Percentiles rank a stretch among this genome's conserved stretches.
Conservation (phyloP, 768 basidiomycete genomes). For the Boletus sp. region DNA sequence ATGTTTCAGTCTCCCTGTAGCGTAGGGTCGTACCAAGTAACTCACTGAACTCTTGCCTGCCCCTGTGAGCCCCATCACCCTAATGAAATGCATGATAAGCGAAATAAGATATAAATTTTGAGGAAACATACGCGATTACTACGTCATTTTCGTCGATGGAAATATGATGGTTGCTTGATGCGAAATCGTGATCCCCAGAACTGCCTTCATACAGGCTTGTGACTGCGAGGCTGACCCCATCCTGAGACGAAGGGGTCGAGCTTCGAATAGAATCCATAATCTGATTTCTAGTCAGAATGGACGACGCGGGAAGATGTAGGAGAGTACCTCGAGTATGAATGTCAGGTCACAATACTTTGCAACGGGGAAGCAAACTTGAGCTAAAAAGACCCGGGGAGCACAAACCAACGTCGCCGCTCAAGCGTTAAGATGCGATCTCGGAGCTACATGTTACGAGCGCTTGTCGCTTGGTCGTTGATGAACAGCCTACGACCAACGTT, state of each 20-base stretch:
- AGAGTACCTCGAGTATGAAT: too few species aligned
- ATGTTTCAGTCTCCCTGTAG: background rate
- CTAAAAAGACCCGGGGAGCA: background rate
- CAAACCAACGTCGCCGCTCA: background rate
- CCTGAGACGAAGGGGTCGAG: background rate
- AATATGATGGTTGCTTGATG: too few species aligned
- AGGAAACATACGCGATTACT: slow-evolving; percentile 14
- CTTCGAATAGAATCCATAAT: background rate
- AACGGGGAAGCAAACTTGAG: background rate
- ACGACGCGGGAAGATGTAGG: background rate
- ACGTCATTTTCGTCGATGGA: slow-evolving; percentile 4
- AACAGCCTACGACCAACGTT: too few species aligned
- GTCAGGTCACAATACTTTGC: background rate
- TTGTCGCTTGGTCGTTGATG: too few species aligned
- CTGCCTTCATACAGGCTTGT: background rate
- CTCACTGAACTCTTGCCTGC: slow-evolving; percentile 18
- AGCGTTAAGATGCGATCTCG: slow-evolving; percentile 2
- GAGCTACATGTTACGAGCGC: background rate
- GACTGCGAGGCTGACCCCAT: background rate
- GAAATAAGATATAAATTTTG: background rate
- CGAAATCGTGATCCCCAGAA: too few species aligned
- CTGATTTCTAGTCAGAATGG: background rate
- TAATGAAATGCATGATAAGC: background rate
- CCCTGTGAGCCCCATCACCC: slow-evolving; percentile 17
- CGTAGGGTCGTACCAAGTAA: background rate